Conservation (phyloP, 495 filamentous ascomycete species). For the Talaromyces stipitatus region DNA sequence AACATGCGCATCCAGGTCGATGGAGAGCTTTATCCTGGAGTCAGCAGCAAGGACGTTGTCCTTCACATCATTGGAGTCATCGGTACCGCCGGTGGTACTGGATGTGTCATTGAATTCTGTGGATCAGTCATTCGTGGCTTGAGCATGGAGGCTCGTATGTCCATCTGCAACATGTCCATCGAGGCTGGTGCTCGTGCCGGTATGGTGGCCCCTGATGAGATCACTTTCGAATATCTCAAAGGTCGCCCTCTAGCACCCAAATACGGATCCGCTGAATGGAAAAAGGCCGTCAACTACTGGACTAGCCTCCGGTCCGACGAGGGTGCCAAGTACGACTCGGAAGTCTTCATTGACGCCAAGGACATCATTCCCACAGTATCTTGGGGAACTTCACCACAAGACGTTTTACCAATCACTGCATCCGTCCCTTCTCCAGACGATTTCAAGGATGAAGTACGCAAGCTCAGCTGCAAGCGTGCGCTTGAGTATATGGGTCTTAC, state of each 20-base stretch:
- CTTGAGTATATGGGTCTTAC: constrained; percentile 94
- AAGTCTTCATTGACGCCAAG: constrained; percentile 80
- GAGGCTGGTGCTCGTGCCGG: constrained; percentile 93
- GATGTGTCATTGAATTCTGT: constrained; percentile 93
- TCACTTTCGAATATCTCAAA: constrained; percentile 91
- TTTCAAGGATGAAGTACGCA: constrained; percentile 69
- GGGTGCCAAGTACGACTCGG: constrained; percentile 77
- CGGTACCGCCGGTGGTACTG: constrained; percentile 91
- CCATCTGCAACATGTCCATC: constrained; percentile 99
- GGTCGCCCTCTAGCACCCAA: constrained; percentile 81
- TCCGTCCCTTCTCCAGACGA: constrained; percentile 83
- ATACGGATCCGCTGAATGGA: constrained; percentile 78
- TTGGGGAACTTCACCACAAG: constrained; percentile 96
- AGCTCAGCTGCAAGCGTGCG: constrained; percentile 67
- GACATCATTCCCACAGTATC: constrained; percentile 91
- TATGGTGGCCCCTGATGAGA: constrained; percentile 93
- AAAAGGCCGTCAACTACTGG: constrained; percentile 85
- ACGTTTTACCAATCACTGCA: constrained; percentile 88
- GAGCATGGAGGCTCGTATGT: constrained; percentile 98
- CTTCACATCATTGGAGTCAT: constrained; percentile 91
- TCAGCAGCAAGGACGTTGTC: constrained; percentile 94
- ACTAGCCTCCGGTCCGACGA: constrained; percentile 74
- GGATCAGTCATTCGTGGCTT: constrained; percentile 82
- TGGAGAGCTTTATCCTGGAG: constrained; percentile 80
- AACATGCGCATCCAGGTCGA: constrained; percentile 98